phyloP scores from a whole-genome alignment of 2,329 filamentous ascomycete genomes.

The Botrytis cinerea region DNA sequence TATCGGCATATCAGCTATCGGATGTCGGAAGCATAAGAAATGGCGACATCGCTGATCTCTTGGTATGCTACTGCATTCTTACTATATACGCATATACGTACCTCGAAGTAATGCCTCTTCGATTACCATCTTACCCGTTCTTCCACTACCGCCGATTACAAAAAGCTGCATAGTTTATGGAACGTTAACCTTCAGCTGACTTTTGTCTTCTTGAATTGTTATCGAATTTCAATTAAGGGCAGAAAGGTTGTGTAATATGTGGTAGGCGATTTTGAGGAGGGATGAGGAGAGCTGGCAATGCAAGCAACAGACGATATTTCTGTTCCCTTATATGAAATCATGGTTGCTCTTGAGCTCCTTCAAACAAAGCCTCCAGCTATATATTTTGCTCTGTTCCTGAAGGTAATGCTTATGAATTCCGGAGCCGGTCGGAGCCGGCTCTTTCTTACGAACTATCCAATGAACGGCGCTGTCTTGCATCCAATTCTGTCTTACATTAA shows the following conservation, averaged over 20 bases:
- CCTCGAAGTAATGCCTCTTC: slow-evolving; percentile 40
- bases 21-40: not conserved
- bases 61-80: slow-evolving; percentile 1
- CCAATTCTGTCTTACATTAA: not conserved
- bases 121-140: slow-evolving; percentile 49
- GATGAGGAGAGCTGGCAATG: not conserved
- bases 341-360: not conserved
- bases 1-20: slow-evolving; percentile 9
- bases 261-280: not conserved
- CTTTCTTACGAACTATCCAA: not conserved
- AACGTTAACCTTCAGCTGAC: not conserved
- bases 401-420: not conserved
- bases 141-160: slow-evolving; percentile 49
- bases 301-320: not conserved
- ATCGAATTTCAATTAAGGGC: not conserved
- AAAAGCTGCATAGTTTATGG: slow-evolving; percentile 42
- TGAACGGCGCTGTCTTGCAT: not conserved
- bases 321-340: slow-evolving; percentile 5
- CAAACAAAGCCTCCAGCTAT: not conserved
- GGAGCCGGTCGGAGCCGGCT: slow-evolving; percentile 18
- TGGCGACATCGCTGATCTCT: slow-evolving; percentile 9
- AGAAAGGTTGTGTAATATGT: not conserved
- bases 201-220: not conserved
- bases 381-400: not conserved
- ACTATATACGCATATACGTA: slow-evolving; percentile 13